phyloP scores from a whole-genome alignment of 805 yeast species.

The Metschnikowia baotianmanensis region DNA sequence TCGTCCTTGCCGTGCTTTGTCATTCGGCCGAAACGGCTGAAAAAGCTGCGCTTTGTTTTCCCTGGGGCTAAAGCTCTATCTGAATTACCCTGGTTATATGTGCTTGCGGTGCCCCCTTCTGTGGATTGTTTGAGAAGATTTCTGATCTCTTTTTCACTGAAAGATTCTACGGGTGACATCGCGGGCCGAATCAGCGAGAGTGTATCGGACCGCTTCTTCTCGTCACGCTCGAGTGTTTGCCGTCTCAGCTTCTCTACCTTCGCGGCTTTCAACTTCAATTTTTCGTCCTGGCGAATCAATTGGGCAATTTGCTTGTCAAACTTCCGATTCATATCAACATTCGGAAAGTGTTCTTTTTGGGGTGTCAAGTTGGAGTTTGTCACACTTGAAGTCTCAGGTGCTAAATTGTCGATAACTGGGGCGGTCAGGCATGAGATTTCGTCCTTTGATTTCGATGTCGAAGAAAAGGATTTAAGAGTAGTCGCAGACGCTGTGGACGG shows the following conservation, averaged over 20 bases:
- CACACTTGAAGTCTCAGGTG: not conserved
- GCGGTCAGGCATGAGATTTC: not conserved
- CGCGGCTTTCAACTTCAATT: constrained; percentile 19
- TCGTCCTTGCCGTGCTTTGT: constrained; percentile 14
- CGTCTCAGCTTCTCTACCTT: constrained; percentile 14
- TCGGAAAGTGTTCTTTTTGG: constrained; percentile 27
- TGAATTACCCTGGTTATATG: not conserved
- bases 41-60: constrained; percentile 7
- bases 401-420: not conserved
- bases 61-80: not conserved
- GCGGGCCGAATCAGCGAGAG: constrained; percentile 7
- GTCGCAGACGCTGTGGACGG: constrained; percentile 11
- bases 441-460: constrained; percentile 3
- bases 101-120: constrained; percentile 15
- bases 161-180: constrained; percentile 9
- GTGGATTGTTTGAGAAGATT: constrained; percentile 2
- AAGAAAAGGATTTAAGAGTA: constrained; percentile 10
- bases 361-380: constrained; percentile 24
- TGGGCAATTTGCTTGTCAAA: constrained; percentile 34
- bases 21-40: constrained; percentile 20
- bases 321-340: constrained; percentile 23
- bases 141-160: not conserved
- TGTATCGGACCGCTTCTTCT: constrained; percentile 12
- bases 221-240: constrained; percentile 13
- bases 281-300: constrained; percentile 32